Percentiles rank a stretch among this genome's conserved stretches.
Conservation (phyloP, 108 stramenopile species). For the Chaetoceros tenuissimus region DNA sequence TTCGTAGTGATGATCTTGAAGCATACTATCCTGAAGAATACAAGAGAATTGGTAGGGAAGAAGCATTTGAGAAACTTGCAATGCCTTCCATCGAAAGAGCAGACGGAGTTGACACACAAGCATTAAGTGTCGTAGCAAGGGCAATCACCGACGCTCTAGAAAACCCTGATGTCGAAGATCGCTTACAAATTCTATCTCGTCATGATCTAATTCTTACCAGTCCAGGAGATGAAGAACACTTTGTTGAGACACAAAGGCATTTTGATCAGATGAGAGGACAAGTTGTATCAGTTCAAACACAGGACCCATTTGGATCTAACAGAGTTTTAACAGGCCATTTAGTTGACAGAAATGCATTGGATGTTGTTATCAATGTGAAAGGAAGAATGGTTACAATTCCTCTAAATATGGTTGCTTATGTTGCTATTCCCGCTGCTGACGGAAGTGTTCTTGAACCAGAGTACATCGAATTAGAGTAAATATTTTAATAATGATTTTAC, state of each 20-base stretch:
- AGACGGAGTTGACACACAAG: constrained; percentile 40
- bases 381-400: constrained; percentile 82
- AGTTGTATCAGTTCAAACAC: constrained; percentile 64
- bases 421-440: background rate
- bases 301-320: constrained; percentile 79
- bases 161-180: constrained; percentile 42
- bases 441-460: background rate
- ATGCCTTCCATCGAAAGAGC: constrained; percentile 8
- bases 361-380: constrained; percentile 70
- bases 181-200: constrained; percentile 45
- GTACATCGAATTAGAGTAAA: background rate
- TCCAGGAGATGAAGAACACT: constrained; percentile 34
- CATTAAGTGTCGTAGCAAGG: constrained; percentile 46
- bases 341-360: constrained; percentile 73
- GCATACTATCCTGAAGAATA: constrained; percentile 14
- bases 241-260: constrained; percentile 69
- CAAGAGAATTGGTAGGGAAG: constrained; percentile 2
- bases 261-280: constrained; percentile 52
- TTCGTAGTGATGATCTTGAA: constrained; percentile 22
- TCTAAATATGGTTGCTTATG: constrained; percentile 11
- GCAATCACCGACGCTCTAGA: constrained; percentile 53
- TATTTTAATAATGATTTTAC: too few relatives aligned
- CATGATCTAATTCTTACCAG: constrained; percentile 70
- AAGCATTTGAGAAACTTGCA: constrained; percentile 12
- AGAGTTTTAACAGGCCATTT: constrained; percentile 64